Percentiles rank a stretch among this genome's conserved stretches.
Conservation (phyloP, 2,329 filamentous ascomycete species). For the Ophiostoma fasciatum region DNA sequence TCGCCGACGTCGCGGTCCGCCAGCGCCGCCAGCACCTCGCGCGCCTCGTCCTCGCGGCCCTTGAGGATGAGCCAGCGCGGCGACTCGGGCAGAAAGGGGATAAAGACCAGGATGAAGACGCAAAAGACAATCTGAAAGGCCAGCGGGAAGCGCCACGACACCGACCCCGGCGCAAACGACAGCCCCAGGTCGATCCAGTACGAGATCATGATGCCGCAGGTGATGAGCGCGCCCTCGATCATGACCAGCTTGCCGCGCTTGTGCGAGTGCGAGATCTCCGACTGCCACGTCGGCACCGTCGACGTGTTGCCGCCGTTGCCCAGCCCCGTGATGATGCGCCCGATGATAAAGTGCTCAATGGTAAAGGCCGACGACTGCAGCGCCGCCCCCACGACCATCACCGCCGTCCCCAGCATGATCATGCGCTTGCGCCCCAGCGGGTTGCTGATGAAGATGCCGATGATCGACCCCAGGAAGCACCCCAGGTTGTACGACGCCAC, state of each 20-base stretch:
- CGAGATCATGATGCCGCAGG: conserved; percentile 38
- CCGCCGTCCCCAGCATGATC: conserved; percentile 24
- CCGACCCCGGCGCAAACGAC: conserved; percentile 33
- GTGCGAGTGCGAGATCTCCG: conserved; percentile 41
- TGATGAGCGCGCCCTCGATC: conserved; percentile 44
- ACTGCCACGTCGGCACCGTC: conserved; percentile 45
- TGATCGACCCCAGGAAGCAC: conserved; percentile 17
- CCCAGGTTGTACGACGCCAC: conserved; percentile 21
- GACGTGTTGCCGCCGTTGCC: conserved; percentile 27
- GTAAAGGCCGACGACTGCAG: conserved; percentile 25
- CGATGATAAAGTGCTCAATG: conserved; percentile 28
- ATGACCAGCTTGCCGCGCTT: conserved; percentile 46
- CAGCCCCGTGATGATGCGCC: conserved; percentile 29
- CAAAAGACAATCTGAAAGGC: conserved; percentile 44
- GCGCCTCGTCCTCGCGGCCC: conserved; percentile 28
- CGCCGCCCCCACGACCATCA: conserved; percentile 28
- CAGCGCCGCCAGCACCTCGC: conserved; percentile 27
- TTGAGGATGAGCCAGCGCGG: conserved; percentile 31
- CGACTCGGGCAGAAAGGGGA: conserved; percentile 38
- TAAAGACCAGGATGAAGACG: conserved; percentile 37
- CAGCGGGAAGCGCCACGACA: conserved; percentile 46
- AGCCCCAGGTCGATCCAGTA: conserved; percentile 49
- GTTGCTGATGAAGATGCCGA: conserved; percentile 22
- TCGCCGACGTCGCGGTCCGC: no score
- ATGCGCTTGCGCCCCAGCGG: conserved; percentile 25